phyloP scores from a whole-genome alignment of 495 filamentous ascomycete species.

The Neurospora sp. region DNA sequence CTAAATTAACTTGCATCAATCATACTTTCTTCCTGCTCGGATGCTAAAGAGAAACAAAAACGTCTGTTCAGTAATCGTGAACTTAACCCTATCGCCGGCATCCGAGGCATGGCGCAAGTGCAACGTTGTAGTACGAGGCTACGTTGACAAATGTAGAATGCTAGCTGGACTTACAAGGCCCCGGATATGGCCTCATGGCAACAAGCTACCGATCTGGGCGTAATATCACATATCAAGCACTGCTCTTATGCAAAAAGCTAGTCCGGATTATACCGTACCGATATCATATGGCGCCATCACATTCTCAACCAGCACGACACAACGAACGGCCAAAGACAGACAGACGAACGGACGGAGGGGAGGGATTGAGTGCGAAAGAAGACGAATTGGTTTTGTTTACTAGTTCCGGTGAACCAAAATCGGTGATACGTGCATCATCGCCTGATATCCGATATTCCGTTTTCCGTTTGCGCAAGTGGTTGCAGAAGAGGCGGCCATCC shows the following conservation, averaged over 20 bases:
- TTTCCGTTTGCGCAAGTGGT: background rate
- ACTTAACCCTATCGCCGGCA: background rate
- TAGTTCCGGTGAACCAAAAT: background rate
- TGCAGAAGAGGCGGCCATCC: background rate
- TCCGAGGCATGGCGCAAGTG: background rate
- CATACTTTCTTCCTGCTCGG: no score
- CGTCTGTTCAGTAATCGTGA: background rate
- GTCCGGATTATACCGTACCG: background rate
- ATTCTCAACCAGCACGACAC: background rate
- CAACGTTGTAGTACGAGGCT: background rate
- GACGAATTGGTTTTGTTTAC: background rate
- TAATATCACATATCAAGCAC: background rate
- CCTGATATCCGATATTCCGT: background rate
- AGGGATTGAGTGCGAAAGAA: background rate
- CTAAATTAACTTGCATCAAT: no score
- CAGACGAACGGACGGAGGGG: background rate
- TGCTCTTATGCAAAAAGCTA: background rate
- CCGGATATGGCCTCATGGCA: background rate
- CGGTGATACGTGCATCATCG: background rate
- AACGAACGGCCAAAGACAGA: background rate
- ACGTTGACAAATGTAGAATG: background rate
- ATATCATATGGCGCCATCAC: background rate
- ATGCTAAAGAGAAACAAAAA: no score
- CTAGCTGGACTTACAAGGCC: background rate
- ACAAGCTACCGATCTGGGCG: background rate